Percentiles rank a stretch among this genome's conserved stretches.
Evolutionary conservation across 2,329 filamentous ascomycete genomes (phyloP).

Genomic region (Fusarium sp.): DNA sequence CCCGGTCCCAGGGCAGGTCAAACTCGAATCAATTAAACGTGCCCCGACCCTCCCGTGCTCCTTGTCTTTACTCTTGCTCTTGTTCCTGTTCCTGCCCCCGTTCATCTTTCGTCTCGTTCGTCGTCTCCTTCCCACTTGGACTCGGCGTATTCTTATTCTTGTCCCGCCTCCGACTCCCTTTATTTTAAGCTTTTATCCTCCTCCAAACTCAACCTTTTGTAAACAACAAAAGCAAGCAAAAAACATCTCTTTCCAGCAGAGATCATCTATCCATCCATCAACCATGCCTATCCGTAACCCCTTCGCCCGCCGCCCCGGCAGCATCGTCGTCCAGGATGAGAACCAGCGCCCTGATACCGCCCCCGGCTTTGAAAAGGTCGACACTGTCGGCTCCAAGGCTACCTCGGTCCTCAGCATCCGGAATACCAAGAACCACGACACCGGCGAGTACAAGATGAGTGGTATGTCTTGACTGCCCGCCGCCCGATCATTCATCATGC

Average conservation of each 20-base stretch:
- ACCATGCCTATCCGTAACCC: slow-evolving; percentile 80
- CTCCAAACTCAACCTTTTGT: slow-evolving; percentile 12
- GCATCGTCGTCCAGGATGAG: slow-evolving; percentile 62
- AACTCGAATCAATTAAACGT: slow-evolving; percentile 37
- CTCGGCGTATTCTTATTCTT: neutral
- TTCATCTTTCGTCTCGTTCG: neutral
- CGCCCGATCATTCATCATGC: slow-evolving; percentile 15
- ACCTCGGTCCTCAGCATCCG: slow-evolving; percentile 72
- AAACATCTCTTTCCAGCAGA: slow-evolving; percentile 9
- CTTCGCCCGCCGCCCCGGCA: slow-evolving; percentile 70
- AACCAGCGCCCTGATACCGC: slow-evolving; percentile 60
- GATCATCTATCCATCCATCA: slow-evolving; percentile 34
- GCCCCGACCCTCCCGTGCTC: slow-evolving; percentile 24
- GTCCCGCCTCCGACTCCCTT: neutral
- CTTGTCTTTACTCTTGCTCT: slow-evolving; percentile 11
- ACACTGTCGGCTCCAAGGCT: slow-evolving; percentile 71
- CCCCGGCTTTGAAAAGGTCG: slow-evolving; percentile 69
- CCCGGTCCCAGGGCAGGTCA: slow-evolving; percentile 14
- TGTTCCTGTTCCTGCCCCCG: neutral
- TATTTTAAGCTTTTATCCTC: neutral
- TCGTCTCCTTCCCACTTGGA: neutral
- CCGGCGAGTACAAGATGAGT: slow-evolving; percentile 83
- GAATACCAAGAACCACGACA: slow-evolving; percentile 71
- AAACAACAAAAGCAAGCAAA: slow-evolving; percentile 3
- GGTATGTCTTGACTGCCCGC: slow-evolving; percentile 63